Conservation (phyloP, 164 flowering plant species). For the Taxillus chinensis region DNA sequence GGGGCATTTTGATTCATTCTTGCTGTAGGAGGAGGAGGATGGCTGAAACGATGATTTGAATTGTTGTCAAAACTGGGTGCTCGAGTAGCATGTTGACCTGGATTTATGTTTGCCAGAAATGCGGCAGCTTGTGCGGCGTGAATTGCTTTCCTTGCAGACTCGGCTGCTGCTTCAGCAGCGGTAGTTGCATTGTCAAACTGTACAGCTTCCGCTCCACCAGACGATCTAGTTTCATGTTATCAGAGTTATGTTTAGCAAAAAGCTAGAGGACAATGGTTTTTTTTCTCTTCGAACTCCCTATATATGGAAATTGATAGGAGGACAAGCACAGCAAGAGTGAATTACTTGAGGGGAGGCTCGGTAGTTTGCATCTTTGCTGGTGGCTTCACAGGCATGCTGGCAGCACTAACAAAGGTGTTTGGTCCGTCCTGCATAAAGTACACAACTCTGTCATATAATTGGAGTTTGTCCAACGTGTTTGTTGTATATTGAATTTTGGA, state of each 20-base stretch:
- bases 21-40: too few relatives aligned
- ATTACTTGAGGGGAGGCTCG: conserved; percentile 9
- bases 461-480: neutral
- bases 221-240: conserved; percentile 12
- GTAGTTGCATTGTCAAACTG: conserved; percentile 48
- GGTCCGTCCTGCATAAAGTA: conserved; percentile 61
- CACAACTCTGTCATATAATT: neutral
- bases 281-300: too few relatives aligned
- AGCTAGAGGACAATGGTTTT: neutral
- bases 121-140: conserved; percentile 92
- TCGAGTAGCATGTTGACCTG: conserved; percentile 11
- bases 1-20: conserved; percentile 1
- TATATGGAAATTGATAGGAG: too few relatives aligned
- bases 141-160: conserved; percentile 66
- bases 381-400: conserved; percentile 57
- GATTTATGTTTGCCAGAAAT: conserved; percentile 38
- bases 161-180: conserved; percentile 86
- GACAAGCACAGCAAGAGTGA: too few relatives aligned
- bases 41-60: neutral
- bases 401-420: conserved; percentile 56
- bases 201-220: conserved; percentile 13
- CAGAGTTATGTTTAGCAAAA: neutral
- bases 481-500: neutral
- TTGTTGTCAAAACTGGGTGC: conserved; percentile 9
- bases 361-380: conserved; percentile 11